Base-by-base conservation (phyloP, 805 yeast genomes). In the Cyberlindnera japonica region DNA sequence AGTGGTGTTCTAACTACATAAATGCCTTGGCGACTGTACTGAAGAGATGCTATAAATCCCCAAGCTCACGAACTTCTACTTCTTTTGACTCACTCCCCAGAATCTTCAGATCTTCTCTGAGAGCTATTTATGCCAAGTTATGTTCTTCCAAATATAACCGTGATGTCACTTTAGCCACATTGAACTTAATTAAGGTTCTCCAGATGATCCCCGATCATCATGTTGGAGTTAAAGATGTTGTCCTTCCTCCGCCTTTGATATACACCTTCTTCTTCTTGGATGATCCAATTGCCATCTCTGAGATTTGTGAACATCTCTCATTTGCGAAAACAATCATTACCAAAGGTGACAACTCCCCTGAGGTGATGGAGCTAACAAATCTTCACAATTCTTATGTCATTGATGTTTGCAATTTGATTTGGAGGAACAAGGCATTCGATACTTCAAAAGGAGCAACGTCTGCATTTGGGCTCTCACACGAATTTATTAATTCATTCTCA, bases 371-470 rank as follows among this genome's bases (percentile, higher is more conserved):
- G 25, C 65, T 67, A 37, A 55, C 55, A 5, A 47, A 49, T 9
- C 35, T 71, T 5, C 77, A 72, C 35, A 77, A 77, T 41, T 59
- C 76, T 0, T 74, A 69, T 43, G 71, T 78, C 9, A 71, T 75
- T 68, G 84, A 79, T 50, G 52, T 72, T 7, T 66, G 80, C 44
- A 79, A 79, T 42, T 61, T 72, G 12, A 35, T 74, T 0, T 79
- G 84, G 84, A 58, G 82, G 43, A 74, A 77, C 46, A 68, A 64
- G 49, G 74, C 79, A 1, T 70, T 77, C 45, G 65, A 65, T 19
- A 53, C 54, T n/a, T 44, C 53, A 2, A 55, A 53, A 58, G 67
- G 50, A 10, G 46, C 51, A 2, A 49, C 46, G 54, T 40, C 54
- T 67, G 25, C 53, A 40, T n/a, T 71, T 54, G 49, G 55, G 58